Evolutionary conservation across 2,329 filamentous ascomycete species (phyloP), one percentile per base, ranked within the genome.

Genomic region (Xylaria sp.): DNA sequence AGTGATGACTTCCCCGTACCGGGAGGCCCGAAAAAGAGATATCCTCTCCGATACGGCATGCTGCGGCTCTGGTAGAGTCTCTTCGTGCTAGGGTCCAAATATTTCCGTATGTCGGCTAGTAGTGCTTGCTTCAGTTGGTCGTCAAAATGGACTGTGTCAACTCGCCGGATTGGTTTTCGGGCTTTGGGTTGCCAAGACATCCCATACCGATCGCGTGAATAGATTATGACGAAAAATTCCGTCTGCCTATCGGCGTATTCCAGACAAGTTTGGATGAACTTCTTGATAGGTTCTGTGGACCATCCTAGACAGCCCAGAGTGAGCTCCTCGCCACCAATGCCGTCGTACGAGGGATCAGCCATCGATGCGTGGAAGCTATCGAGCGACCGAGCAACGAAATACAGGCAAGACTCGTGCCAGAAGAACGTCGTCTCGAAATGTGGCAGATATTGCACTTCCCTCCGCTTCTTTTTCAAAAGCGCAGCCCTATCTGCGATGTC

Each of bases 11-110:
- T 79, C n/a, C 78, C 78, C 5, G 77, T 79, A 2, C 78, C 78
- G 3, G 78, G 78, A 12, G 77, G 77, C 0, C 78, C 78, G 34
- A 76, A 78, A 50, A 79, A 76, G 15, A 79, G 69, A 59, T 79
- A 79, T 1, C 77, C 78, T 66, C 89, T 82, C 0, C 89, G 84
- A 73, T 91, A 90, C 0, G 90, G 90, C 61, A 91, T 90, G 3
- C 89, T 90, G 7, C 90, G 85, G 39, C 86, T 87, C 12, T 89
- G 86, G 68, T 93, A 93, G 81, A 89, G 89, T 48, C 84, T 82
- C 65, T 76, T 76, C 5, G 77, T 79, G 54, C 79, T 81, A 1
- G 83, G 83, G 25, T 85, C 82, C 2, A 88, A 78, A 66, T 88
- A 88, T 54, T 87, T 86, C 9, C 82, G 81, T 44, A 87, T 84